Evolutionary conservation across 2,329 filamentous ascomycete genomes (phyloP), one percentile per base, ranked within the genome.

Genomic region (Esteya vermicola): DNA sequence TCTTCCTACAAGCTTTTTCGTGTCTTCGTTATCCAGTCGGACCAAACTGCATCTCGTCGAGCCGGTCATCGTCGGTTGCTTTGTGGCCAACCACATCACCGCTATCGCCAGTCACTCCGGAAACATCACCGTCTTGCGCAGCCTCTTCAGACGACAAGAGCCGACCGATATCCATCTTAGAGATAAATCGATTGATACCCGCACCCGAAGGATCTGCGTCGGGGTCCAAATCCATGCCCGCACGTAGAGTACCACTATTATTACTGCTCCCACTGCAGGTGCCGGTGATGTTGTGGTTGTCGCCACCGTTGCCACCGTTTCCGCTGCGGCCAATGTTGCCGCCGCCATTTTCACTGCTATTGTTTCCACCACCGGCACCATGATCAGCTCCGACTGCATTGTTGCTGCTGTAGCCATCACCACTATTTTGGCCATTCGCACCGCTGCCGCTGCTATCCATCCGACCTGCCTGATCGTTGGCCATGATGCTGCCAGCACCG

Each of bases 121-220:
- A n/a, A n/a, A 32, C 39, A 6, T 32, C 39, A 19, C 33, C 16
- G n/a, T 18, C 31, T 2, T 21, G 35, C 4, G 27, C 41, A 10
- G 39, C 43, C 19, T 47, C 43, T 20, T 45, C 45, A 12, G 46
- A 47, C 33, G 47, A 45, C 20, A 48, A 30, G 22, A 47, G 26
- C 20, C 43, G 45, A 4, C 47, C 47, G 39, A 48, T 48, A 38
- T 48, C 47, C 47, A 48, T 48, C 38, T 48, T 48, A 32, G 43
- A 45, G 9, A 44, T 38, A 23, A 48, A 43, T 7, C 47, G 46
- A 38, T 42, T 46, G 31, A 37, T 37, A 36, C 36, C 16, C 2
- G 25, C 19, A 2, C 39, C 39, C 21, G 28, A 35, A 4, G 40
- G 38, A 4, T 41, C 45, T 3, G 27, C n/a, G n/a, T 45, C 45